Percentiles rank a stretch among this genome's conserved stretches.
Conservation (phyloP, 768 basidiomycete genomes). For the Glaciozyma martinii region DNA sequence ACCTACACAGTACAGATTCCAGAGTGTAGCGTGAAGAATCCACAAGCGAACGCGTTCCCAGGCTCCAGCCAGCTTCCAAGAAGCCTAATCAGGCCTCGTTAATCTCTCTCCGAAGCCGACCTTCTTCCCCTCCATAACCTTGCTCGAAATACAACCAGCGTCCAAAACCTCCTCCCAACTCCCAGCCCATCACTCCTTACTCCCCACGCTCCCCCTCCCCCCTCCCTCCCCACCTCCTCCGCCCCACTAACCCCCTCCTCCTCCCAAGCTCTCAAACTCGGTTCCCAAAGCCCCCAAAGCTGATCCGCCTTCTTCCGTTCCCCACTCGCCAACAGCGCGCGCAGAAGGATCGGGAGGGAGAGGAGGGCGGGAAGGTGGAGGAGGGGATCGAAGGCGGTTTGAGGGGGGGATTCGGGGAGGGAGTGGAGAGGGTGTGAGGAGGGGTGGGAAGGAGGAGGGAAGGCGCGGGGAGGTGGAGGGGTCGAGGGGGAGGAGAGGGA, state of each 20-base stretch:
- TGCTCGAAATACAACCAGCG: too few species aligned
- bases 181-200: background rate
- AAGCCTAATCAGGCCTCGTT: too few species aligned
- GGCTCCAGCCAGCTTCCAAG: too few species aligned
- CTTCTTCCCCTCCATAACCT: too few species aligned
- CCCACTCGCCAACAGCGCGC: background rate
- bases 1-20: too few species aligned
- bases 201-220: background rate
- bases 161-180: too few species aligned
- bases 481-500: constrained; percentile 14
- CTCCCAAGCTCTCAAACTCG: constrained; percentile 30
- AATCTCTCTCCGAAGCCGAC: too few species aligned
- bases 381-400: constrained; percentile 13
- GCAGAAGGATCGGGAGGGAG: constrained; percentile 19
- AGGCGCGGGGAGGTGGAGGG: background rate
- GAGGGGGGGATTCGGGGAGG: background rate
- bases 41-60: too few species aligned
- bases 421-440: background rate
- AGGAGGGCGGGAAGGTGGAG: constrained; percentile 23
- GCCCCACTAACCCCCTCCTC: constrained; percentile 32
- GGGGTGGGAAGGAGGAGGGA: background rate
- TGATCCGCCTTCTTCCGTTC: constrained; percentile 9
- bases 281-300: constrained; percentile 34
- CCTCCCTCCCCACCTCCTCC: constrained; percentile 29
- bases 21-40: too few species aligned